Conservation (phyloP, 768 basidiomycete species). For the Kwoniella sp. region DNA sequence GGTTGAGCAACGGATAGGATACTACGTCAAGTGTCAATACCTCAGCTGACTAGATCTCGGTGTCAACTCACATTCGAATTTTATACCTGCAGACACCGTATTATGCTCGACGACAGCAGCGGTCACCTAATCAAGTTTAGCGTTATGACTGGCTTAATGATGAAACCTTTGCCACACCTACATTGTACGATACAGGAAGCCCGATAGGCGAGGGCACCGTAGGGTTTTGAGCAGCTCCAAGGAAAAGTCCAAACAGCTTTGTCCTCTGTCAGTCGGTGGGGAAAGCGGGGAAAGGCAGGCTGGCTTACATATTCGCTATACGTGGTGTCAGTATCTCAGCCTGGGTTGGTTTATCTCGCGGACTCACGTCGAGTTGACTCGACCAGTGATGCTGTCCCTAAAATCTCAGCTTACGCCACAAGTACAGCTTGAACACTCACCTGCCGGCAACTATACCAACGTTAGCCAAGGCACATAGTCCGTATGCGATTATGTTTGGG, state of each 20-base stretch:
- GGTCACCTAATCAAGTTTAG: constrained; percentile 15
- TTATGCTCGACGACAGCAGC: constrained; percentile 19
- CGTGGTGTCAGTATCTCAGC: neutral
- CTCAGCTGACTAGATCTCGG: neutral
- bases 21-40: constrained; percentile 1
- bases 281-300: neutral
- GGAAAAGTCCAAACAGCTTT: constrained; percentile 33
- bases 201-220: constrained; percentile 24
- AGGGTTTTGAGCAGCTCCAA: constrained; percentile 15
- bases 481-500: neutral
- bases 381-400: constrained; percentile 20
- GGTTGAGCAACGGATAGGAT: constrained; percentile 19
- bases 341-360: neutral
- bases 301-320: constrained; percentile 18
- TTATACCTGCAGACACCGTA: constrained; percentile 16
- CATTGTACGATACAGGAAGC: constrained; percentile 26
- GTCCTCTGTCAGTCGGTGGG: neutral
- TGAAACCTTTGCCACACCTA: too few relatives aligned
- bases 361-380: constrained; percentile 31
- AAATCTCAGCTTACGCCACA: neutral
- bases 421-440: neutral
- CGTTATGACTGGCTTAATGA: too few relatives aligned
- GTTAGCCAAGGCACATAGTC: neutral
- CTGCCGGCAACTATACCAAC: neutral
- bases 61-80: constrained; percentile 18